phyloP scores from a whole-genome alignment of 2,329 filamentous ascomycete species.

The Curvularia lunata region DNA sequence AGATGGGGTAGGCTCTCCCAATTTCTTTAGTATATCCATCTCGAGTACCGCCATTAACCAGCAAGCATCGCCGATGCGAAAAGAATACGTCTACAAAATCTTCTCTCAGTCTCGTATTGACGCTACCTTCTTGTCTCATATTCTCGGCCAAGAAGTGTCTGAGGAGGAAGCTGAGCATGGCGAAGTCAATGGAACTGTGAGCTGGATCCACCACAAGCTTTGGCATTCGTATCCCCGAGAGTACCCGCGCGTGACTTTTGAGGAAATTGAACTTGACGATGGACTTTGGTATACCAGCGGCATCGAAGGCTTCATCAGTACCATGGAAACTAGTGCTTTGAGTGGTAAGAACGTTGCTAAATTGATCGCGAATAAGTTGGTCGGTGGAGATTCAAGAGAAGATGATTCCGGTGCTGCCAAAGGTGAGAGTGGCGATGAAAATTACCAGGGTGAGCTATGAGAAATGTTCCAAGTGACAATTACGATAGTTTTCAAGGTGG shows the following conservation, averaged over 20 bases:
- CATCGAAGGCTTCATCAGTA: conserved; percentile 93
- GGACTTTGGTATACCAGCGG: conserved; percentile 71
- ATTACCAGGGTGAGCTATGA: conserved; percentile 7
- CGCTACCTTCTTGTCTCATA: conserved; percentile 54
- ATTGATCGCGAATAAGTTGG: conserved; percentile 69
- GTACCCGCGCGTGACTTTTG: conserved; percentile 85
- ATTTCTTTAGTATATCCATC: conserved; percentile 86
- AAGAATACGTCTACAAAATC: conserved; percentile 70
- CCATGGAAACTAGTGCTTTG: conserved; percentile 94
- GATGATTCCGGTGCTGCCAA: neutral
- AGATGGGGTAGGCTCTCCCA: conserved; percentile 66
- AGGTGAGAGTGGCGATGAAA: neutral
- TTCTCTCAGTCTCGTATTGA: conserved; percentile 64
- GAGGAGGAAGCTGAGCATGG: conserved; percentile 37
- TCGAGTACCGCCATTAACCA: conserved; percentile 70
- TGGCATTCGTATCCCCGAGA: conserved; percentile 89
- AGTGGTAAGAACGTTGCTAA: conserved; percentile 87
- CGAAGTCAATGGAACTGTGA: conserved; percentile 41
- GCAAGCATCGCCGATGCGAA: conserved; percentile 28
- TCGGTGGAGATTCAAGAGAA: neutral
- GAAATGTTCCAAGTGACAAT: neutral
- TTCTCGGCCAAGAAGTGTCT: conserved; percentile 54
- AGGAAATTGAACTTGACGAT: conserved; percentile 71
- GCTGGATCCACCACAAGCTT: conserved; percentile 56
- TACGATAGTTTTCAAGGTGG: neutral